These are phyloP conservation scores for Wallemia hederae DNA, from an alignment of 1,284 basidiomycete species.

Conservation along the genomic window DNA sequence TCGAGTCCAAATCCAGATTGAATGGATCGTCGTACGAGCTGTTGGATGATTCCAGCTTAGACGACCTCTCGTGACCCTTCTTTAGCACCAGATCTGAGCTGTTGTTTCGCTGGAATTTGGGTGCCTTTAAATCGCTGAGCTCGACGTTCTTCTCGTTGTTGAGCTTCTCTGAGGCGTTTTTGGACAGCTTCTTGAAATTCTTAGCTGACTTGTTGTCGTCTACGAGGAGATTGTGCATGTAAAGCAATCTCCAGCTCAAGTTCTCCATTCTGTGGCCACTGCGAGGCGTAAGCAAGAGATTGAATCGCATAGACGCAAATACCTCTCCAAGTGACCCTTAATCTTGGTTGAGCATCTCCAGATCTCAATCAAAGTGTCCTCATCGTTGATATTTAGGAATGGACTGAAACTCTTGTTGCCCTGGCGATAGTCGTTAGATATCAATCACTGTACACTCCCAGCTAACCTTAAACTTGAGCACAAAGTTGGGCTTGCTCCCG, in stretches of 20 bases:
- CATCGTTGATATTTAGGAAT: neutral
- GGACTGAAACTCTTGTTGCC: neutral
- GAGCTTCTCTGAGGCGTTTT: neutral
- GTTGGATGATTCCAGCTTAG: neutral
- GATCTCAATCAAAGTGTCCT: neutral
- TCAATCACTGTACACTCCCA: neutral
- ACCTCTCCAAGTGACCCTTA: neutral
- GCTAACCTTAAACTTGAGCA: neutral
- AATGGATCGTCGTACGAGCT: neutral
- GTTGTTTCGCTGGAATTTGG: neutral
- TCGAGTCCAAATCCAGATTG: neutral
- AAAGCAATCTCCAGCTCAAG: neutral
- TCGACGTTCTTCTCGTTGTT: slow-evolving; percentile 1
- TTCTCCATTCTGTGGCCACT: neutral
- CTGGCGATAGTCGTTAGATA: neutral
- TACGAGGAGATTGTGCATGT: neutral
- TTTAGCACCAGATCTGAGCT: neutral
- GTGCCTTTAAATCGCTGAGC: neutral
- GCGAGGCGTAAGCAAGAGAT: neutral
- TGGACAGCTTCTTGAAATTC: neutral
- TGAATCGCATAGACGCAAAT: neutral
- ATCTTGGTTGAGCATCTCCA: neutral
- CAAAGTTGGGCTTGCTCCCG: neutral
- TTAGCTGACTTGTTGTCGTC: neutral
- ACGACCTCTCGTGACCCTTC: neutral